These are phyloP conservation scores for Colletotrichum filicis DNA, from an alignment of 2,329 filamentous ascomycete species.

Conservation along the genomic window DNA sequence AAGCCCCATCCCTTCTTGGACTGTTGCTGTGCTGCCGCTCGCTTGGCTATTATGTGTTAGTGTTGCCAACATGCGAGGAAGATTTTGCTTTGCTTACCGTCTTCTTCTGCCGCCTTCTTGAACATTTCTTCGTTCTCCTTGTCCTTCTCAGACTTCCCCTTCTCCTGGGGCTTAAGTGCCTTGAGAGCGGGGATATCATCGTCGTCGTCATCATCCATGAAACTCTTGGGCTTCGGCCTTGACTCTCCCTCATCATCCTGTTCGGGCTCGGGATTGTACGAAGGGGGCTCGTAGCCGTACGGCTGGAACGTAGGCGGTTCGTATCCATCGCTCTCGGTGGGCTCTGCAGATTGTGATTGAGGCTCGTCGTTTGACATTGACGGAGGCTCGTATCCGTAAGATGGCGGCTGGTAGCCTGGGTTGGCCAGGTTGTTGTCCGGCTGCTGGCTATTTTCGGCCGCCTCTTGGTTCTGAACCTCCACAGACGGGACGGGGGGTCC, in stretches of 20 bases:
- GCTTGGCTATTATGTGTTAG: conserved; percentile 63
- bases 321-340: conserved; percentile 58
- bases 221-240: conserved; percentile 78
- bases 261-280: conserved; percentile 63
- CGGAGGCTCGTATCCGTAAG: conserved; percentile 64
- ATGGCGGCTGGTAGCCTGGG: conserved; percentile 56
- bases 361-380: conserved; percentile 47
- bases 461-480: neutral
- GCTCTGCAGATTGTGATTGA: conserved; percentile 40
- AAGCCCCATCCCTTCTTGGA: conserved; percentile 82
- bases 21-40: conserved; percentile 58
- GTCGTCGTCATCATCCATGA: conserved; percentile 86
- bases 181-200: conserved; percentile 68
- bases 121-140: conserved; percentile 87
- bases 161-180: conserved; percentile 59
- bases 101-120: conserved; percentile 82
- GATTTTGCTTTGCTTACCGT: conserved; percentile 60
- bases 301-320: conserved; percentile 73
- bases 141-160: conserved; percentile 76
- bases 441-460: neutral
- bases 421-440: conserved; percentile 29
- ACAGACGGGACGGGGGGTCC: neutral
- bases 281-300: conserved; percentile 67
- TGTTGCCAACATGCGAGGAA: neutral
- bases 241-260: conserved; percentile 61